Base-by-base conservation (phyloP, 2,329 filamentous ascomycete species). In the Pseudohalonectria lignicola region DNA sequence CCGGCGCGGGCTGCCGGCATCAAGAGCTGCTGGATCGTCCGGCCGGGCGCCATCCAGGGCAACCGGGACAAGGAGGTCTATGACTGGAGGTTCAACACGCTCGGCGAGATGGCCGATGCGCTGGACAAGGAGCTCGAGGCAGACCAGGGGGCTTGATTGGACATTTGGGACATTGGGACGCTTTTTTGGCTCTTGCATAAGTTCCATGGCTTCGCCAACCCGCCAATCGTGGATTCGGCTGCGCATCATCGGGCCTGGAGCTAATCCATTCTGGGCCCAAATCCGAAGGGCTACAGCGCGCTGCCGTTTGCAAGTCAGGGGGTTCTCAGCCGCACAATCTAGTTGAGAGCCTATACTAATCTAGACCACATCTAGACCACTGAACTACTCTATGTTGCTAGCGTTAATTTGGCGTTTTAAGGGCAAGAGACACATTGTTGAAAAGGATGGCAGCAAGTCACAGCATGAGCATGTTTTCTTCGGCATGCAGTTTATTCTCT, bases 61-160 rank as follows among this genome's bases (percentile, higher is more conserved):
- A 50, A 67, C 4, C 55, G 59, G 38, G 68, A 67, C 36, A 39
- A 48, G 16, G 48, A 49, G 10, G 53, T 62, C 5, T 70, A 60
- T 51, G 66, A 65, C 34, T 82, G 75, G 71, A 66, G 65, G 47
- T 77, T 77, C 52, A 61, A 64, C 23, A 77, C 62, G 2, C 49
- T 83, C 49, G 68, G 59, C 1, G 69, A 76, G 36, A 70, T 82
- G 67, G 77, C 75, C 1, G 71, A 76, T 54, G 66, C 68, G 11
- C 64, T 72, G 39, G 62, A 74, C 51, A 48, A 59, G 49, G 59
- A 49, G 20, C 26, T 29, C 5, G 18, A 4, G 18, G 26, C 17
- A n/a, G n/a, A n/a, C n/a, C n/a, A n/a, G n/a, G n/a, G n/a, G n/a
- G n/a, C n/a, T n/a, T n/a, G n/a, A n/a, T n/a, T n/a, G n/a, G n/a